Evolutionary conservation across 495 filamentous ascomycete genomes (phyloP).

Genomic region (Xylaria venustula): DNA sequence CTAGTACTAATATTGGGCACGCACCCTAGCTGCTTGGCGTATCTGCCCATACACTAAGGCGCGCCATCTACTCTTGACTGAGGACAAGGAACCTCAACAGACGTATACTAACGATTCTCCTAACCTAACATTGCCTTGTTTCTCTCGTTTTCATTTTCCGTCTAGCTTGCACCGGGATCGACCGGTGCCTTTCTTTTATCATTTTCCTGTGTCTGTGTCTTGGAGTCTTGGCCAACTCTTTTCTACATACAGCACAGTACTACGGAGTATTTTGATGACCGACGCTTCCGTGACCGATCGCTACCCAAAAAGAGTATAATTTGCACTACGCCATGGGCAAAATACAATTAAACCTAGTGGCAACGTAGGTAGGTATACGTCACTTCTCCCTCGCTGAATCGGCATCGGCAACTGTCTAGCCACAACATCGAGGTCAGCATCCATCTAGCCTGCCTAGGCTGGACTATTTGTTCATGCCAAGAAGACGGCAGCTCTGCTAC

Average conservation of each 20-base stretch:
- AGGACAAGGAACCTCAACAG: too few relatives aligned
- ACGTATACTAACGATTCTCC: too few relatives aligned
- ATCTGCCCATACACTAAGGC: too few relatives aligned
- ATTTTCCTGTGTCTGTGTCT: background rate
- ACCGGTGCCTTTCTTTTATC: background rate
- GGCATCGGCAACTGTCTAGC: background rate
- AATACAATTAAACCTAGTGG: background rate
- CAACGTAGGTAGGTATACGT: background rate
- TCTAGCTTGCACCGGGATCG: background rate
- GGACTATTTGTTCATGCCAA: background rate
- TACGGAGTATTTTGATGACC: background rate
- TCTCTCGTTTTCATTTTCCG: background rate
- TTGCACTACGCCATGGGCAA: background rate
- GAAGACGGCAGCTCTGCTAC: background rate
- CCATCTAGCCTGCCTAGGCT: too few relatives aligned
- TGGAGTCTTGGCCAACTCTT: background rate
- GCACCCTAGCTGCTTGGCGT: too few relatives aligned
- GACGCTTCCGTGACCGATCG: slow-evolving; percentile 2
- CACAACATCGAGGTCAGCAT: slow-evolving; percentile 4
- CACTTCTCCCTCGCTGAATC: background rate
- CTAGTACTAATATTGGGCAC: too few relatives aligned
- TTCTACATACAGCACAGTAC: background rate
- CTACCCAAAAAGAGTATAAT: background rate
- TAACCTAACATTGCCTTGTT: background rate
- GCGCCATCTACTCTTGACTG: too few relatives aligned